phyloP scores from a whole-genome alignment of 2,329 filamentous ascomycete species.

The Emydomyces testavorans region DNA sequence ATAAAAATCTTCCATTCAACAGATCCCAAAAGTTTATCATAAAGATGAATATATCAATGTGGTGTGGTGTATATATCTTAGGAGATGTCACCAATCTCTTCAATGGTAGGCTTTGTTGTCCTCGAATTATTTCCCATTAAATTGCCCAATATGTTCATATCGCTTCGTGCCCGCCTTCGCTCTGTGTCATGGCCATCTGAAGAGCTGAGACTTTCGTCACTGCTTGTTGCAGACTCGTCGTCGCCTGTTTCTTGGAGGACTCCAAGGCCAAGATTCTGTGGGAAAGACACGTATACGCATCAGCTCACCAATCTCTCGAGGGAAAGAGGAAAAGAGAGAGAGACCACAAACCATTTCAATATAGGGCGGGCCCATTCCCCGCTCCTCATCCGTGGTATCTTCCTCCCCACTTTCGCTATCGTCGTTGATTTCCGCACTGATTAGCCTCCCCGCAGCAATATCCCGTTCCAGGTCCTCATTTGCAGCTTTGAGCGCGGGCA shows the following conservation, averaged over 20 bases:
- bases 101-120: constrained; percentile 28
- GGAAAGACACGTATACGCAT: not conserved
- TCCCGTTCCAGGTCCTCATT: constrained; percentile 34
- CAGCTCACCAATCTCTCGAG: constrained; percentile 6
- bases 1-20: not conserved
- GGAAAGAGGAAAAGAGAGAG: not conserved
- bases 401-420: constrained; percentile 5
- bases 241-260: constrained; percentile 34
- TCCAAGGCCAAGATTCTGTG: constrained; percentile 35
- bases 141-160: constrained; percentile 27
- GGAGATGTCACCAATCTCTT: constrained; percentile 22
- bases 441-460: constrained; percentile 25
- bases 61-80: not conserved
- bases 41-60: not conserved
- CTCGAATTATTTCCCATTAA: constrained; percentile 29
- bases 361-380: constrained; percentile 12
- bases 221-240: constrained; percentile 14
- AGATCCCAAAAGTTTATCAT: not conserved
- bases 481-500: constrained; percentile 34
- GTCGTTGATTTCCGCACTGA: constrained; percentile 13
- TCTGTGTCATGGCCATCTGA: constrained; percentile 12
- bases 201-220: constrained; percentile 9
- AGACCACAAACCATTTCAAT: constrained; percentile 18
- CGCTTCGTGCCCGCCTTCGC: not conserved
- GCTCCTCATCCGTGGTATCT: constrained; percentile 2